A percentile compares a stretch with the other conserved stretches of the same genome.
These are phyloP conservation scores for Saccharomycopsis crataegensis DNA, from an alignment of 1,139 yeast species.

Conservation along the genomic window DNA sequence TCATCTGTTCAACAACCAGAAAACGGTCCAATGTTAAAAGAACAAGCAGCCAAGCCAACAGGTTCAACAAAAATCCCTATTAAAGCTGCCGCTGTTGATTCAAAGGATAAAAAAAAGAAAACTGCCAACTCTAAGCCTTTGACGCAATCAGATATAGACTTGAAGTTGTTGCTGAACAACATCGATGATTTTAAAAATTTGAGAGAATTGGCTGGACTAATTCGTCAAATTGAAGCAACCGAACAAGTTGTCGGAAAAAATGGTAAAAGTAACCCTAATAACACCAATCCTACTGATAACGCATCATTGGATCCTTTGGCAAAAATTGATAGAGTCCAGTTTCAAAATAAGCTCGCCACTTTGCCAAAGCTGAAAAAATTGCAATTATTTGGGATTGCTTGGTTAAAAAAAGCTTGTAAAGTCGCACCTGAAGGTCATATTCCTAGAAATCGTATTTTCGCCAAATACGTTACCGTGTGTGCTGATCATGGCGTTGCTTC, in stretches of 20 bases:
- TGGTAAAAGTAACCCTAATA: background rate
- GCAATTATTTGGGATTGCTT: constrained; percentile 75
- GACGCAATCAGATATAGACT: constrained; percentile 14
- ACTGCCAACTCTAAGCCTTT: background rate
- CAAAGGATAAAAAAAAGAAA: background rate
- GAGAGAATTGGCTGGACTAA: constrained; percentile 1
- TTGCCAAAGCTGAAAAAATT: constrained; percentile 31
- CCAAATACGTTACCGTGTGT: constrained; percentile 70
- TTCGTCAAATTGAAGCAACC: constrained; percentile 3
- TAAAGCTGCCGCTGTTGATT: background rate
- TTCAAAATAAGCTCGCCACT: background rate
- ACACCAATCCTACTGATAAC: background rate
- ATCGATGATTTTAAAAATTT: constrained; percentile 1
- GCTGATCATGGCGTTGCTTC: constrained; percentile 62
- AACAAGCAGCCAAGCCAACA: background rate
- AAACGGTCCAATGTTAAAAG: background rate
- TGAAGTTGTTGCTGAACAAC: constrained; percentile 6
- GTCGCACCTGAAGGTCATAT: constrained; percentile 62
- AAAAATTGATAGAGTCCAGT: constrained; percentile 3
- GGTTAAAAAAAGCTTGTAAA: constrained; percentile 69
- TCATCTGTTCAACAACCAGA: no score
- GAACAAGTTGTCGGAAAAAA: background rate
- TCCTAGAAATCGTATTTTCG: constrained; percentile 76
- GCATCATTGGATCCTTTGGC: background rate
- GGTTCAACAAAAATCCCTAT: no score